Percentiles rank a stretch among this genome's conserved stretches.
phyloP scores from a whole-genome alignment of 495 filamentous ascomycete genomes.

The Hypoxylon rickii region DNA sequence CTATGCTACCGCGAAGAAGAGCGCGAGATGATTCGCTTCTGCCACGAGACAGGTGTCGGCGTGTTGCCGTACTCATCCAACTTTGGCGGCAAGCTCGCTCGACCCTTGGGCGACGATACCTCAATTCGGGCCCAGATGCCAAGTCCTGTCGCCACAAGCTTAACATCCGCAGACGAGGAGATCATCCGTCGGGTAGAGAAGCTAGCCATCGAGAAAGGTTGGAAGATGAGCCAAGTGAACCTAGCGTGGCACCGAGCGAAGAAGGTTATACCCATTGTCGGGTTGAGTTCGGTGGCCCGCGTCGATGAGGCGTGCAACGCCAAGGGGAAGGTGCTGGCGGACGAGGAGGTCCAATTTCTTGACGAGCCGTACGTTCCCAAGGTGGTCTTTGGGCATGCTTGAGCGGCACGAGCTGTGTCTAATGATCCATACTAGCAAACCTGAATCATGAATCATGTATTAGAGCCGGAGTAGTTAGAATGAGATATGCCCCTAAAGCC shows the following conservation, averaged over 20 bases:
- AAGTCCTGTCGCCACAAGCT: conserved; percentile 8
- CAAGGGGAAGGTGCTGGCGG: conserved; percentile 55
- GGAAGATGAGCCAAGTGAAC: conserved; percentile 64
- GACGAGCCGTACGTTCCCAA: conserved; percentile 60
- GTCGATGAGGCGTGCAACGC: conserved; percentile 63
- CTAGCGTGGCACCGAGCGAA: conserved; percentile 59
- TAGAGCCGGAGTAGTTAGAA: neutral
- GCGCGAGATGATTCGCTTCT: conserved; percentile 75
- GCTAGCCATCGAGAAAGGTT: conserved; percentile 61
- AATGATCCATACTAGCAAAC: neutral
- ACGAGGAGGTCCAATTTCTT: conserved; percentile 63
- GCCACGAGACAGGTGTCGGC: conserved; percentile 71
- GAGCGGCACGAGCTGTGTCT: no score
- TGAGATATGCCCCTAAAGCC: no score
- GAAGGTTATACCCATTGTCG: conserved; percentile 59
- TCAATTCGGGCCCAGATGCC: conserved; percentile 19
- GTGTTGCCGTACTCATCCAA: conserved; percentile 70
- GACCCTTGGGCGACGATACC: conserved; percentile 39
- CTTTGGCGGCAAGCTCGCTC: conserved; percentile 58
- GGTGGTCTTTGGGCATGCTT: conserved; percentile 7
- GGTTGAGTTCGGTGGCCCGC: conserved; percentile 53
- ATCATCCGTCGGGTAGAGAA: conserved; percentile 64
- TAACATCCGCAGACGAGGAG: conserved; percentile 26
- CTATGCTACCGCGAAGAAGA: conserved; percentile 77
- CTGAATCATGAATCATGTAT: no score